Percentiles rank a stretch among this genome's conserved stretches.
Conservation (phyloP, 2,329 filamentous ascomycete genomes). For the Xylariaceae sp. region DNA sequence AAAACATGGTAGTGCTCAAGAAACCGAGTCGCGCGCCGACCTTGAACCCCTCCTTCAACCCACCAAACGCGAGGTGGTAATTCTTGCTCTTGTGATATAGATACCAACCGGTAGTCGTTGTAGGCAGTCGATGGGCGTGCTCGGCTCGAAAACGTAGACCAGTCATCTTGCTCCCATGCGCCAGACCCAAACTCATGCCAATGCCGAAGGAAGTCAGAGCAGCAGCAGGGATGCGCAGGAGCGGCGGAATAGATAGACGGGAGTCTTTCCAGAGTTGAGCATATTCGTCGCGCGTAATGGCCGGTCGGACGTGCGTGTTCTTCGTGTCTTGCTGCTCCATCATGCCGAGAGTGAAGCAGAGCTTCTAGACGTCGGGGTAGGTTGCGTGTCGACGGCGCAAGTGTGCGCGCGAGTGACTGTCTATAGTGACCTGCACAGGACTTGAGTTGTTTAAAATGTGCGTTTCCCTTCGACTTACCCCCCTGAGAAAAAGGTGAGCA, state of each 20-base stretch:
- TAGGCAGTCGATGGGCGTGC: slow-evolving; percentile 89
- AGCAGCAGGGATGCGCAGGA: slow-evolving; percentile 61
- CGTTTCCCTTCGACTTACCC: no score
- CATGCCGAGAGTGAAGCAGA: slow-evolving; percentile 1
- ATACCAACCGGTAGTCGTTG: slow-evolving; percentile 82
- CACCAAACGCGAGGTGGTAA: slow-evolving; percentile 76
- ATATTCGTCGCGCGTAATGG: slow-evolving; percentile 31
- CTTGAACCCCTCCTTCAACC: slow-evolving; percentile 68
- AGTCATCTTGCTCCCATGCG: slow-evolving; percentile 67
- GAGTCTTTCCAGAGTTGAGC: slow-evolving; percentile 36
- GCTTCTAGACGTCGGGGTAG: background rate
- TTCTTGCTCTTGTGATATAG: slow-evolving; percentile 99
- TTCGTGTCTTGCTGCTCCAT: slow-evolving; percentile 18
- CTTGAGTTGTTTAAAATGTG: no score
- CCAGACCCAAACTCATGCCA: slow-evolving; percentile 66
- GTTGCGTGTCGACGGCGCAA: background rate
- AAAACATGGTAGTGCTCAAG: slow-evolving; percentile 72
- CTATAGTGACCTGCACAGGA: no score
- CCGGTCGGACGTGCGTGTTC: slow-evolving; percentile 13
- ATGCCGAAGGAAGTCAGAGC: slow-evolving; percentile 57
- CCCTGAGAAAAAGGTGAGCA: no score
- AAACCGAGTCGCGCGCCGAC: slow-evolving; percentile 66
- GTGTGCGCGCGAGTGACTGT: background rate
- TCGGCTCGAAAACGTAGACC: slow-evolving; percentile 87
- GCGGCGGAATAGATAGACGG: slow-evolving; percentile 58